These are phyloP conservation scores for Wickerhamiella galacta DNA, from an alignment of 805 yeast species.

Conservation along the genomic window DNA sequence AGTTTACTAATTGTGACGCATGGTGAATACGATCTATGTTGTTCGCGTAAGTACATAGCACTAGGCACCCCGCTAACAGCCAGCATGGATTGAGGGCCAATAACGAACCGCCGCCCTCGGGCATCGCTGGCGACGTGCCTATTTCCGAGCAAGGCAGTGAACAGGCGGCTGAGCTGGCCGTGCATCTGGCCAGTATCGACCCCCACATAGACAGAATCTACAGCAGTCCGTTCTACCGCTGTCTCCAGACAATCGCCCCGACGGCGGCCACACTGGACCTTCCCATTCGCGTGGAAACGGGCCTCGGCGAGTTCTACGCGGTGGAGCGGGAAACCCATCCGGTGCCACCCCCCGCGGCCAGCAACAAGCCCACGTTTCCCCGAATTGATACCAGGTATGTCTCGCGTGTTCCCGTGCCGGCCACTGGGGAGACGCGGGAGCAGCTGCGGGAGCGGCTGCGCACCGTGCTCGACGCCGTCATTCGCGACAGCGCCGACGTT, in stretches of 20 bases:
- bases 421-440: conserved; percentile 55
- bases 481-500: conserved; percentile 36
- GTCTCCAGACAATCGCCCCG: conserved; percentile 68
- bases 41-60: conserved; percentile 12
- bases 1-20: conserved; percentile 5
- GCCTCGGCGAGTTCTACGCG: conserved; percentile 85
- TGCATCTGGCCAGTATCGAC: conserved; percentile 31
- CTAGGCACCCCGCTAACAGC: neutral
- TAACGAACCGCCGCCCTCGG: conserved; percentile 55
- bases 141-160: conserved; percentile 75
- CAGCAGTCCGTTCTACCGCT: conserved; percentile 76
- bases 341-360: conserved; percentile 12
- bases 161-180: conserved; percentile 71
- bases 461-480: conserved; percentile 36
- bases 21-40: conserved; percentile 18
- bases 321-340: conserved; percentile 56
- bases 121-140: conserved; percentile 77
- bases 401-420: conserved; percentile 42
- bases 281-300: conserved; percentile 54
- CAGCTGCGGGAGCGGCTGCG: conserved; percentile 51
- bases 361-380: conserved; percentile 38
- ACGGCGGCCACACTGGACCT: conserved; percentile 41
- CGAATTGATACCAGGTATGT: conserved; percentile 31
- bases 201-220: conserved; percentile 58
- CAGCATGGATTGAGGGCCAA: conserved; percentile 78